Evolutionary conservation across 2,329 filamentous ascomycete species (phyloP), one percentile per base, ranked within the genome.

Genomic region (Diaporthe nobilis): DNA sequence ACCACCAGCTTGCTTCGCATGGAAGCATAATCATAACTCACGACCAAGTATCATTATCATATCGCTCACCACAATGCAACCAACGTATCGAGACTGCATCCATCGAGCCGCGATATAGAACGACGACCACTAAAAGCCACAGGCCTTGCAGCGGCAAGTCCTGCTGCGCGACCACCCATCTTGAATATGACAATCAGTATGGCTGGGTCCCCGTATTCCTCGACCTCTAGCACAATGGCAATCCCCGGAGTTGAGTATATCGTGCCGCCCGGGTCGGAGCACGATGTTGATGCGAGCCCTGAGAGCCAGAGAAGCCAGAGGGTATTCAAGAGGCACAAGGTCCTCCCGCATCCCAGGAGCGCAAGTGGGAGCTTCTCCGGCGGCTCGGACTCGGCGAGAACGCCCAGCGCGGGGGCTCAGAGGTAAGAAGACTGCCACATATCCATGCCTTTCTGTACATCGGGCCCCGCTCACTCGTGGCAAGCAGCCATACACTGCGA

Each of bases 401-500:
- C 76, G 49, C 51, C 61, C 25, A 65, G 61, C 61, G 7, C 61
- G 42, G 61, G 25, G 17, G 17, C 70, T 28, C 73, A 75, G 47
- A 77, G 76, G 76, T 77, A 77, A 42, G 47, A 34, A n/a, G 34
- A 44, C n/a, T 37, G 25, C 39, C 37, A 13, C 31, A 34, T 39
- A 61, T 22, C 3, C n/a, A 15, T 57, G 3, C 37, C 78, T 47
- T 78, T 74, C 44, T 73, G 55, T 31, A 79, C 60, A 17, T 55
- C 8, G 65, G 51, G 49, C 78, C 79, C 47, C 79, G 79, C 77
- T 82, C 82, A 65, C 84, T 85, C 68, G 79, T 83, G 20, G 81
- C 84, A 20, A 86, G 83, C 76, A 82, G 85, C 15, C 83, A 84
- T 75, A 84, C 81, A 28, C 81, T 85, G 71, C 86, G 85, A 77